Base-by-base conservation (phyloP, 1,139 yeast species). In the Protomyces inouyei region DNA sequence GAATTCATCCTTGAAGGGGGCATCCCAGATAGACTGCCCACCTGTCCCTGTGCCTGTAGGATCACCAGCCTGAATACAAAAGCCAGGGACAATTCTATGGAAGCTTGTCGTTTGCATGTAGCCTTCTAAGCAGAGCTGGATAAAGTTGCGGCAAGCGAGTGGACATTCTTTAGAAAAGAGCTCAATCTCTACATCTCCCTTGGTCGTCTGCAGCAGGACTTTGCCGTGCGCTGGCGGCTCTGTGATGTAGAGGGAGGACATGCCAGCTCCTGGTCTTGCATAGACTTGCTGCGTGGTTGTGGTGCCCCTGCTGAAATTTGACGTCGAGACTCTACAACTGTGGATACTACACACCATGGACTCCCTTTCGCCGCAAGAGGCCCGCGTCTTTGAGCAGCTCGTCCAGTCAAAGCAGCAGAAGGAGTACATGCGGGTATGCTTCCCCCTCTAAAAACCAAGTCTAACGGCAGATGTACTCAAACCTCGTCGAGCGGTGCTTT, bases 321-420 rank as follows among this genome's bases (percentile, higher is more conserved):
- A 14, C 14, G 14, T 12, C 43, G 43, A 37, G 16, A 37, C 14
- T 36, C 14, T 36, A 10, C 40, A 36, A 14, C 40, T 10, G 14
- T 14, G 3, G 14, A 37, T 9, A 3, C 43, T 5, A 37, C 14
- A n/a, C 43, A 37, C 16, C 43, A 78, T 78, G 81, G 80, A 78
- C 69, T 78, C 75, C 70, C 73, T 78, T 52, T 78, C 92, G 82
- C 86, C 86, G 74, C 88, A 90, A 76, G 98, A 92, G 80, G 97
- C 92, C 78, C 97, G 90, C 79, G 95, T 91, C 74, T 92, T 92
- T 78, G 97, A 91, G 78, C 92, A 86, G 77, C 82, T 92, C 71
- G 96, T 92, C 71, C 98, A 92, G 80, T 93, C 89, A 76, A 93
- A 93, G 83, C 98, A 93, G 79, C 91, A 93, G 97, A 89, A 89